These are phyloP conservation scores for Herpetospermum pedunculosum DNA, from an alignment of 306 rosid genomes.

Conservation along the genomic window DNA sequence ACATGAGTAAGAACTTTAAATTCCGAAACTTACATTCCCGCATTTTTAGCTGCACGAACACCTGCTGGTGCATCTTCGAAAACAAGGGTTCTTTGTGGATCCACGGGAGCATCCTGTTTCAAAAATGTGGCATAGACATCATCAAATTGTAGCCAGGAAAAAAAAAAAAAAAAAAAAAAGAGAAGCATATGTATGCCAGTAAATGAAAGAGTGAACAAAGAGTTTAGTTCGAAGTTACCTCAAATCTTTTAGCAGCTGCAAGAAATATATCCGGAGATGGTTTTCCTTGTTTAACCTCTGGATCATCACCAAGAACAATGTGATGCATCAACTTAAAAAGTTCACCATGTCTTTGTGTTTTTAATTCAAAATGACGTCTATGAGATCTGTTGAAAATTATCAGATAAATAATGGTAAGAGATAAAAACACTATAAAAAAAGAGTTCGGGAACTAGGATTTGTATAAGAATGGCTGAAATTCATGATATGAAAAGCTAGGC, in stretches of 20 bases:
- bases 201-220: background rate
- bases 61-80: constrained; percentile 98
- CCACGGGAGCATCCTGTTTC: constrained; percentile 60
- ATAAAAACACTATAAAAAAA: background rate
- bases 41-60: constrained; percentile 84
- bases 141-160: constrained; percentile 5
- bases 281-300: constrained; percentile 89
- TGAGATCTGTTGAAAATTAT: constrained; percentile 45
- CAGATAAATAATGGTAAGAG: background rate
- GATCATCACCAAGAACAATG: constrained; percentile 84
- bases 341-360: constrained; percentile 69
- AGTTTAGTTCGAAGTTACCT: constrained; percentile 28
- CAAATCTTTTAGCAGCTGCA: constrained; percentile 87
- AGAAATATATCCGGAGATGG: constrained; percentile 88
- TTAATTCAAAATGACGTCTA: constrained; percentile 67
- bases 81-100: constrained; percentile 50
- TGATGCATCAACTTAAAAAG: constrained; percentile 81
- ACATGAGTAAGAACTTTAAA: background rate
- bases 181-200: background rate
- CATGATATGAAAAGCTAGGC: background rate
- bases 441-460: background rate
- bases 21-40: constrained; percentile 67
- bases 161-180: background rate
- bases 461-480: background rate
- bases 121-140: background rate